Percentiles rank a stretch among this genome's conserved stretches.
Conservation (phyloP, 768 basidiomycete genomes). For the Piloderma croceum region DNA sequence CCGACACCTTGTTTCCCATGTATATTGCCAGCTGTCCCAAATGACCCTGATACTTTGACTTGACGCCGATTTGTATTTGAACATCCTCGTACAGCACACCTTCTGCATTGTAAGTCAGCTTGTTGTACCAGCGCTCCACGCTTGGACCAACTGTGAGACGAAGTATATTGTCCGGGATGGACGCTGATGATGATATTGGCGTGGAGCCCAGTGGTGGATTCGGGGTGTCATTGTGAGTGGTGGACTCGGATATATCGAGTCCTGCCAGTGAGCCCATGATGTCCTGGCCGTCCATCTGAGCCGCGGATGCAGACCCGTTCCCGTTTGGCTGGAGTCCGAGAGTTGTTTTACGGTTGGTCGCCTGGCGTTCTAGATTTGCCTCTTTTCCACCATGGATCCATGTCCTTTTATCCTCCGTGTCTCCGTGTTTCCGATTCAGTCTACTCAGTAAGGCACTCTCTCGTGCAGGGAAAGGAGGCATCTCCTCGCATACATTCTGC, state of each 20-base stretch:
- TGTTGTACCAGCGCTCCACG: constrained; percentile 86
- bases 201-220: constrained; percentile 12
- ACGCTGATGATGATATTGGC: constrained; percentile 11
- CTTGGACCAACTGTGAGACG: constrained; percentile 63
- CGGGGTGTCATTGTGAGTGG: too few relatives aligned
- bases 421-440: constrained; percentile 83
- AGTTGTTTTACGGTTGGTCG: constrained; percentile 47
- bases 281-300: constrained; percentile 38
- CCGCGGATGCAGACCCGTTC: constrained; percentile 29
- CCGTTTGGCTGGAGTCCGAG: constrained; percentile 29
- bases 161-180: constrained; percentile 36
- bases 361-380: constrained; percentile 73
- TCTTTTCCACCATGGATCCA: constrained; percentile 97
- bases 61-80: constrained; percentile 92
- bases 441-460: constrained; percentile 85
- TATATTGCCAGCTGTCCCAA: constrained; percentile 92
- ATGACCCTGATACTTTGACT: constrained; percentile 93
- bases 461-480: constrained; percentile 96
- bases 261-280: constrained; percentile 75
- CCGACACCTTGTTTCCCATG: constrained; percentile 91
- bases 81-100: constrained; percentile 95
- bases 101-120: constrained; percentile 71
- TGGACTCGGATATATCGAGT: constrained; percentile 57
- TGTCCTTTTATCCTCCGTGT: constrained; percentile 91
- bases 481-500: constrained; percentile 95